A percentile compares a stretch with the other conserved stretches of the same genome.
phyloP scores from a whole-genome alignment of 176 grass and related monocot species.

The Stipa capillata region DNA sequence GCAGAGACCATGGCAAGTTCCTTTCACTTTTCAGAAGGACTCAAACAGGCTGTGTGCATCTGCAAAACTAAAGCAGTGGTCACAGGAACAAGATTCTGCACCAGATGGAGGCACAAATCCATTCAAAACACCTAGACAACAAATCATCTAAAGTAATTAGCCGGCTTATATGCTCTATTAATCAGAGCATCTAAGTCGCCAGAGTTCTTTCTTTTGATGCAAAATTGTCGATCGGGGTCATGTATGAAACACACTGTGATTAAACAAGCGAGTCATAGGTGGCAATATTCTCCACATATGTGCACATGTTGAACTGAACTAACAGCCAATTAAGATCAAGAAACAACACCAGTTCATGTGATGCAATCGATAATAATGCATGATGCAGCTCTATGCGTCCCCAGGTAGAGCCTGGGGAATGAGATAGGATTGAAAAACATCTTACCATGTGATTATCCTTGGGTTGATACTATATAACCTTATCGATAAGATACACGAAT shows the following conservation, averaged over 20 bases:
- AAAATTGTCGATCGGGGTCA: not conserved
- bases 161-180: not conserved
- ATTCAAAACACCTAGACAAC: not conserved
- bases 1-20: not conserved
- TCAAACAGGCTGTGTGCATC: not conserved
- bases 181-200: not conserved
- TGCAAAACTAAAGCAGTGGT: constrained; percentile 32
- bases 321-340: not conserved
- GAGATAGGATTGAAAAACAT: no score
- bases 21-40: not conserved
- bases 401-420: not conserved
- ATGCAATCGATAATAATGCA: not conserved
- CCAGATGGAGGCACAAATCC: constrained; percentile 10
- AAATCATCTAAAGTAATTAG: not conserved
- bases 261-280: not conserved
- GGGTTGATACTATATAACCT: no score
- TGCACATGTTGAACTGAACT: not conserved
- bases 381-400: not conserved
- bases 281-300: constrained; percentile 1
- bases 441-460: no score
- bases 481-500: not conserved
- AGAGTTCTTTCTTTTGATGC: not conserved
- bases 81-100: constrained; percentile 28
- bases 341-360: not conserved
- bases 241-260: not conserved